Percentiles rank a stretch among this genome's conserved stretches.
Evolutionary conservation across 2,329 filamentous ascomycete species (phyloP).

Genomic region (Fusarium scirpi): DNA sequence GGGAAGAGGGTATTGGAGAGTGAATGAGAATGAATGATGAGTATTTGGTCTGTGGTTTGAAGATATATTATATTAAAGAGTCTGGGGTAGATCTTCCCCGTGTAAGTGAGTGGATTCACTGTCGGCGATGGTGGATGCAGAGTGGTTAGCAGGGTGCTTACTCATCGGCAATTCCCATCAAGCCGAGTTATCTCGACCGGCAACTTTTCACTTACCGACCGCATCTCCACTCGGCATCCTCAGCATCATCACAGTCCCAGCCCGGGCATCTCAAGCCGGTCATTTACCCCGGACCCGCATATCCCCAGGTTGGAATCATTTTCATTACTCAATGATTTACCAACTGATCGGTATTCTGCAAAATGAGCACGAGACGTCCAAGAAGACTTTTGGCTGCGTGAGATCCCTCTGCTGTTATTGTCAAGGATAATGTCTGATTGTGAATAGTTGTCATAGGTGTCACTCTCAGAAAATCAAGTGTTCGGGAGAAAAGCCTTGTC

Average conservation of each 20-base stretch:
- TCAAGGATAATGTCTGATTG: slow-evolving; percentile 7
- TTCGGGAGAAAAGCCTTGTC: slow-evolving; percentile 58
- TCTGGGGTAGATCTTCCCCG: neutral
- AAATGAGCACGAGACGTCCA: slow-evolving; percentile 41
- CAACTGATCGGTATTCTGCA: neutral
- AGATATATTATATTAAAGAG: slow-evolving; percentile 32
- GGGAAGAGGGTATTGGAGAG: neutral
- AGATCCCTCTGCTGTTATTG: neutral
- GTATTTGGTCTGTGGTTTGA: slow-evolving; percentile 16
- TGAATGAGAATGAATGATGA: neutral
- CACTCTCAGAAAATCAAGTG: slow-evolving; percentile 61
- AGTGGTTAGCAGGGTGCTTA: slow-evolving; percentile 8
- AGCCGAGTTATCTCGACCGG: slow-evolving; percentile 20
- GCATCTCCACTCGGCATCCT: slow-evolving; percentile 22
- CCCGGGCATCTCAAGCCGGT: slow-evolving; percentile 2
- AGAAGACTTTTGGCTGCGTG: slow-evolving; percentile 46
- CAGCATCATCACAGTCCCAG: no score
- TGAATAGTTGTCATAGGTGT: slow-evolving; percentile 54
- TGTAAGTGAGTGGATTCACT: slow-evolving; percentile 22
- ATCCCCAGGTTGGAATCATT: slow-evolving; percentile 11
- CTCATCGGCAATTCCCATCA: slow-evolving; percentile 23
- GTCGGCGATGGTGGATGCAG: neutral
- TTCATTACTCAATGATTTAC: slow-evolving; percentile 26
- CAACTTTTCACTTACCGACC: slow-evolving; percentile 19
- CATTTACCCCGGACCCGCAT: slow-evolving; percentile 39